Evolutionary conservation across 441 rosid genomes (phyloP), one percentile per base, ranked within the genome.

Genomic region (Rhodomyrtus psidioides): DNA sequence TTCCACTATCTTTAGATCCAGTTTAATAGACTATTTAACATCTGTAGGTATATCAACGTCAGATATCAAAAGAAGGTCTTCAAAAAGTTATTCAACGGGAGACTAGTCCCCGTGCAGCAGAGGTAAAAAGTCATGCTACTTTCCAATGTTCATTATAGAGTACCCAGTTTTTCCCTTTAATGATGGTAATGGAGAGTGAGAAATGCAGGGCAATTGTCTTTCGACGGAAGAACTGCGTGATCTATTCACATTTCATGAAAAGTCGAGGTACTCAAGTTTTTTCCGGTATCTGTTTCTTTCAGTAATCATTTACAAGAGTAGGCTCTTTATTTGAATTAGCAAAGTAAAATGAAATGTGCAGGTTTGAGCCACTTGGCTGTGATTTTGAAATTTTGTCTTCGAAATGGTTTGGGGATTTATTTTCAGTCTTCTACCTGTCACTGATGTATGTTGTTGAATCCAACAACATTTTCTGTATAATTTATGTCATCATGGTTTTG

Each of bases 1-100:
- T 70, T 70, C 16, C 49, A 12, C 28, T 39, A 21, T 10, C 23
- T 70, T 39, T 5, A 39, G n/a, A 70, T 21, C 49, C 16, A 21
- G 16, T 70, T 39, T 21, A 19, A 39, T 39, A 70, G 49, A 42
- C 79, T 70, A 2, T 39, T 70, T 83, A 85, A 74, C 87, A 89
- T 91, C 89, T 89, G 83, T 83, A 97, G 99, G 99, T 96, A 62
- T 97, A 95, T 89, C 99, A 96, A 93, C 98, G 99, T 51, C 99
- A 97, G 90, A 93, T 97, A 98, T 97, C 98, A 84, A 97, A 96
- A 89, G 99, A 97, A 93, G 99, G 99, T 91, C 98, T 97, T 91
- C 99, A 97, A 88, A 95, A 96, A 90, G 95, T 97, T 86, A 97
- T 95, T 90, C 98, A 95, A 90, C 89, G 90, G 85, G 98, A 94